Evolutionary conservation across 768 basidiomycete species (phyloP).

Genomic region (Auricularia sp.): DNA sequence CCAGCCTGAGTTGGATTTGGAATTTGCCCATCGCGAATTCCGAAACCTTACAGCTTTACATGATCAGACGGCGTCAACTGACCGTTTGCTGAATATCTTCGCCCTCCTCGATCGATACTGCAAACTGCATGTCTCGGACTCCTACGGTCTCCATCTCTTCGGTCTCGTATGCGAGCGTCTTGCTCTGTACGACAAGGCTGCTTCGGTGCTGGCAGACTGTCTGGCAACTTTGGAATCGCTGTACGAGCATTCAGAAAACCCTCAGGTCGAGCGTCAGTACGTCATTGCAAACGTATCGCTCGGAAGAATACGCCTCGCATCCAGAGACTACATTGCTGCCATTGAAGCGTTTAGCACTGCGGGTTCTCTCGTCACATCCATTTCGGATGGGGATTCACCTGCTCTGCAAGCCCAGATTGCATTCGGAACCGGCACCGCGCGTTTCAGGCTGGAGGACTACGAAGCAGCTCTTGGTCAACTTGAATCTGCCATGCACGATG

Average conservation of each 20-base stretch:
- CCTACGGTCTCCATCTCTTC: conserved; percentile 71
- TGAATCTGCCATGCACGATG: conserved; percentile 53
- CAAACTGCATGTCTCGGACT: conserved; percentile 54
- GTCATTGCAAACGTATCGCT: conserved; percentile 73
- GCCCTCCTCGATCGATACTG: conserved; percentile 73
- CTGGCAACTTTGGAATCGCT: conserved; percentile 69
- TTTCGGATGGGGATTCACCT: conserved; percentile 24
- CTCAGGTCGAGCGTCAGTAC: conserved; percentile 66
- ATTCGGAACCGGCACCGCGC: conserved; percentile 64
- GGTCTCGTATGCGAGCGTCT: conserved; percentile 80
- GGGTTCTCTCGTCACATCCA: conserved; percentile 55
- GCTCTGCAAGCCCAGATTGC: conserved; percentile 51
- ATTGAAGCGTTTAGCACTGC: conserved; percentile 63
- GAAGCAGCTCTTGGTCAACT: conserved; percentile 55
- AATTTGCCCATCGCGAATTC: conserved; percentile 58
- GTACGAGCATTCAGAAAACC: conserved; percentile 83
- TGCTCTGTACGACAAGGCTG: conserved; percentile 55
- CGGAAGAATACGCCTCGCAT: conserved; percentile 63
- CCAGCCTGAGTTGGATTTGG: conserved; percentile 75
- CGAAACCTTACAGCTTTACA: conserved; percentile 21
- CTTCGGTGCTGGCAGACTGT: conserved; percentile 46
- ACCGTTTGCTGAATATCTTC: conserved; percentile 63
- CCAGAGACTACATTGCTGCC: conserved; percentile 48
- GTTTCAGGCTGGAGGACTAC: conserved; percentile 53
- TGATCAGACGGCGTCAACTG: conserved; percentile 15